These are phyloP conservation scores for Dalechampia spathulata DNA, from an alignment of 441 rosid genomes.

Conservation along the genomic window DNA sequence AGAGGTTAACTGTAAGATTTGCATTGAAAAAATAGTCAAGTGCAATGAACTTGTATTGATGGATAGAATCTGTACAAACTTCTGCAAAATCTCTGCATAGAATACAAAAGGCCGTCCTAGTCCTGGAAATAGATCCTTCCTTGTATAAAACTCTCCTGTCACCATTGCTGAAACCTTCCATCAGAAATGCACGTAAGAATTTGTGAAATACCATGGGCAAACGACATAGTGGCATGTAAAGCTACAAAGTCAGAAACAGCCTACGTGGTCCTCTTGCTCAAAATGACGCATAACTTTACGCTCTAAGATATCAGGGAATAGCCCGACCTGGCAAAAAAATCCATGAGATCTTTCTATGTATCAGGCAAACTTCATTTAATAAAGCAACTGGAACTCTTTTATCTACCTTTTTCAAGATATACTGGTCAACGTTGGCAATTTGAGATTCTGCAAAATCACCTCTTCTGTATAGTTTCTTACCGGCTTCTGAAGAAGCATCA, in stretches of 20 bases:
- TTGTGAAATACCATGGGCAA: not conserved
- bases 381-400: constrained; percentile 6
- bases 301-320: constrained; percentile 82
- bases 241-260: constrained; percentile 19
- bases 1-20: too few relatives aligned
- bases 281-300: constrained; percentile 59
- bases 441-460: constrained; percentile 73
- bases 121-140: constrained; percentile 75
- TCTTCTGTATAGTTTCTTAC: constrained; percentile 54
- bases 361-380: constrained; percentile 4
- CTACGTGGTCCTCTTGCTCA: constrained; percentile 68
- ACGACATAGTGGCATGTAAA: not conserved
- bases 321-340: constrained; percentile 50
- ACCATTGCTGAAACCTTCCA: constrained; percentile 78
- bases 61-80: constrained; percentile 30
- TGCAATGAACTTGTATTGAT: not conserved
- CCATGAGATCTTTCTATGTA: constrained; percentile 12
- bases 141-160: constrained; percentile 76
- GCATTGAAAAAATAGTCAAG: not conserved
- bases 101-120: constrained; percentile 85
- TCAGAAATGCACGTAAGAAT: constrained; percentile 5
- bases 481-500: constrained; percentile 58
- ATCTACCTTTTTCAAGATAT: constrained; percentile 59
- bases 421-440: constrained; percentile 45
- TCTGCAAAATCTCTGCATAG: constrained; percentile 59